Evolutionary conservation across 805 yeast genomes (phyloP), one percentile per base, ranked within the genome.

Genomic region (Metschnikowia corniflorae): DNA sequence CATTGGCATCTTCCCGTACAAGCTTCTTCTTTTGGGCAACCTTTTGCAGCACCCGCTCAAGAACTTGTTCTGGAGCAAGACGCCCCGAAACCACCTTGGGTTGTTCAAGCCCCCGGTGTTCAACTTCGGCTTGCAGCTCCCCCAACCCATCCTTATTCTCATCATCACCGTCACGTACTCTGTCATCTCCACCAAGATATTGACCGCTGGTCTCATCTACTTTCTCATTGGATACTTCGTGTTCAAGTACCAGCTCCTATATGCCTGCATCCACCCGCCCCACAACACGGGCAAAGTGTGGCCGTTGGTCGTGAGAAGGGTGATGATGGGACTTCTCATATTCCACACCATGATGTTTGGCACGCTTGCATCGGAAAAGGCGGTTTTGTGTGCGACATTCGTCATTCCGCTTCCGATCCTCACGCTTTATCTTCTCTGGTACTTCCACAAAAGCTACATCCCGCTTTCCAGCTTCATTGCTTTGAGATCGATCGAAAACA

Each of bases 281-380:
- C 97, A 93, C 61, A 88, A 96, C 0, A 93, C 96, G 0, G 98
- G 97, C 1, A 85, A 84, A 55, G 94, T 91, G 1, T 91, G 97
- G 97, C 95, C 96, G 0, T 67, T 88, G 32, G 80, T 91, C 2
- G 83, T 85, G 53, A 71, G 95, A 50, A 71, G 98, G 47, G 78
- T 89, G 1, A 77, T 85, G 37, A 55, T 87, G 40, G 97, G 97
- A 0, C 61, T 91, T 17, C 60, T 85, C 22, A 68, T 91, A 12
- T 88, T 91, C 58, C 98, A 93, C 55, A 62, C 91, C 41, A 87
- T 96, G 9, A 88, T 89, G 86, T 87, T 91, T 0, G 97, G 97
- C 3, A 80, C 94, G 0, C 68, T 91, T 42, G 88, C 86, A 0
- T 72, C 86, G 39, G 87, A 84, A 51, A 78, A 82, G 42, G 95